A percentile compares a stretch with the other conserved stretches of the same genome.
Evolutionary conservation across 1,139 yeast species (phyloP).

Genomic region (Lodderomyces metapsilosis): DNA sequence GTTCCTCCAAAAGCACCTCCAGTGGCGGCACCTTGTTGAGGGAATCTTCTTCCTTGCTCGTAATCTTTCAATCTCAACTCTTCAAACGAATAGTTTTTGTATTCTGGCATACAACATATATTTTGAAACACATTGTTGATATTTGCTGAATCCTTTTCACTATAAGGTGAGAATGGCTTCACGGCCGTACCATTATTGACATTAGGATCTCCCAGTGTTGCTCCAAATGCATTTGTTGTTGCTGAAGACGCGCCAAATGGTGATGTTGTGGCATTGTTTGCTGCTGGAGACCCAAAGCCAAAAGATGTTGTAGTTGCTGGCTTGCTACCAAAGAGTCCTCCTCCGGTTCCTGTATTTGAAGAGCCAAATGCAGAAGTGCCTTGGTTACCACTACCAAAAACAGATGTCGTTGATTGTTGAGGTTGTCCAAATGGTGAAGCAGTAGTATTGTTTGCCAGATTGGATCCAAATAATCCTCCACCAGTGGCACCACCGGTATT

Average conservation of each 20-base stretch:
- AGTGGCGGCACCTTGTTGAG: slow-evolving; percentile 32
- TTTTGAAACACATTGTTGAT: slow-evolving; percentile 66
- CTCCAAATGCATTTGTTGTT: slow-evolving; percentile 22
- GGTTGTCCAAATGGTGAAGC: slow-evolving; percentile 37
- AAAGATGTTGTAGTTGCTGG: slow-evolving; percentile 17
- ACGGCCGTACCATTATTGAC: slow-evolving; percentile 68
- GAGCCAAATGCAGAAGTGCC: slow-evolving; percentile 21
- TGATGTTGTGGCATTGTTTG: slow-evolving; percentile 17
- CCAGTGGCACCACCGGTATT: slow-evolving; percentile 17
- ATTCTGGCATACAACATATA: slow-evolving; percentile 88
- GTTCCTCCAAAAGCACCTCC: slow-evolving; percentile 10
- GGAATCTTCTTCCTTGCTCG: slow-evolving; percentile 66
- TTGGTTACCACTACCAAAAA: slow-evolving; percentile 23
- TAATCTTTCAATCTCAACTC: slow-evolving; percentile 90
- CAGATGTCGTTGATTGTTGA: slow-evolving; percentile 17
- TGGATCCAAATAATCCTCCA: slow-evolving; percentile 29
- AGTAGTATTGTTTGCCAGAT: slow-evolving; percentile 12
- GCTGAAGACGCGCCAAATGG: slow-evolving; percentile 24
- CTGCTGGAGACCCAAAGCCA: slow-evolving; percentile 23
- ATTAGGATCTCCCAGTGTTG: slow-evolving; percentile 30
- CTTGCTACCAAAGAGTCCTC: slow-evolving; percentile 33
- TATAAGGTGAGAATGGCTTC: slow-evolving; percentile 61
- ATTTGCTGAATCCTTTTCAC: slow-evolving; percentile 72
- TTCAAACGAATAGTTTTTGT: slow-evolving; percentile 75
- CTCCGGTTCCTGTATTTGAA: slow-evolving; percentile 14